These are phyloP conservation scores for Hypoxylon sp. DNA, from an alignment of 2,329 filamentous ascomycete species.

Conservation along the genomic window DNA sequence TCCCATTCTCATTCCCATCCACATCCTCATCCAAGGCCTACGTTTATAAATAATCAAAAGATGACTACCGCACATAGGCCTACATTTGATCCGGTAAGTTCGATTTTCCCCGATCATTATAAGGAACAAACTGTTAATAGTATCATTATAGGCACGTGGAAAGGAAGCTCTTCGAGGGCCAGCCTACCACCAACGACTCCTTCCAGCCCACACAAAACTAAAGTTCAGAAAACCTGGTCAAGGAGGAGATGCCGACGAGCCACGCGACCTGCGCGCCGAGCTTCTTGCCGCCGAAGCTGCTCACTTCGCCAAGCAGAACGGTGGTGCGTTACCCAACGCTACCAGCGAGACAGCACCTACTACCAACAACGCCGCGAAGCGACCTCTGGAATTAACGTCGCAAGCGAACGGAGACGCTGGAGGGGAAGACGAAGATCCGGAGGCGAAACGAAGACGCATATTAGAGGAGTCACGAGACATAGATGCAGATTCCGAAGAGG, in stretches of 20 bases:
- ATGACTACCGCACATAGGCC: conserved; percentile 85
- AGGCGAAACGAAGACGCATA: conserved; percentile 87
- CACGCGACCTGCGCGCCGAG: conserved; percentile 89
- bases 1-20: conserved; percentile 26
- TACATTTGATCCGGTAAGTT: conserved; percentile 90
- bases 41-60: conserved; percentile 46
- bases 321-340: conserved; percentile 64
- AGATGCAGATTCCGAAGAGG: conserved; percentile 81
- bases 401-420: conserved; percentile 59
- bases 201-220: conserved; percentile 92
- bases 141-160: conserved; percentile 80
- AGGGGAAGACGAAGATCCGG: conserved; percentile 73
- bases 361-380: conserved; percentile 70
- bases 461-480: conserved; percentile 90
- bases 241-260: conserved; percentile 81
- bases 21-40: conserved; percentile 23
- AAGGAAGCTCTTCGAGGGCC: conserved; percentile 95
- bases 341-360: conserved; percentile 59
- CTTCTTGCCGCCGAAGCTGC: conserved; percentile 89
- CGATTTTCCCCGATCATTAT: background rate
- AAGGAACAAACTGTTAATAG: conserved; percentile 47
- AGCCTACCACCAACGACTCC: conserved; percentile 95
- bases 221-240: conserved; percentile 93
- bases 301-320: conserved; percentile 88
- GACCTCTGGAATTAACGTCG: conserved; percentile 70